Evolutionary conservation across 192 early-diverging fungal species (phyloP).

Genomic region (Coemansia sp.): DNA sequence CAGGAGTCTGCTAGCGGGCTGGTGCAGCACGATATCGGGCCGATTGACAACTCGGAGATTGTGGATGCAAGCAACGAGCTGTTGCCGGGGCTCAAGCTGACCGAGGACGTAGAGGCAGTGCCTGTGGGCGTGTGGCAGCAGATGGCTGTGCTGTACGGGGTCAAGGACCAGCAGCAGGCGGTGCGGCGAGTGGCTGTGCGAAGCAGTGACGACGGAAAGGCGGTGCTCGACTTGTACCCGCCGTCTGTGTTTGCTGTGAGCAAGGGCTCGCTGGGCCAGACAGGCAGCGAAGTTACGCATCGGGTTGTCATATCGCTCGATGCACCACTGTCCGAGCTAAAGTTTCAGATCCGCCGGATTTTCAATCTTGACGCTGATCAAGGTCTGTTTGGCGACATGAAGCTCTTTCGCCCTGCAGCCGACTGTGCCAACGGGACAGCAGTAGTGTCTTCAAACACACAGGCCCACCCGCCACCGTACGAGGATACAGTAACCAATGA

Average conservation of each 20-base stretch:
- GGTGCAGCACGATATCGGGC: constrained; percentile 28
- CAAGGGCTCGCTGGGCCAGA: neutral
- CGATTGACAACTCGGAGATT: constrained; percentile 52
- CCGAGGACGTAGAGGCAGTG: constrained; percentile 35
- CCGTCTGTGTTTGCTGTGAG: constrained; percentile 18
- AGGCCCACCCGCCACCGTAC: neutral
- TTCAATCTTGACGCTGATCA: constrained; percentile 5
- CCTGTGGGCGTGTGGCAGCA: constrained; percentile 55
- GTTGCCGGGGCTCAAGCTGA: constrained; percentile 27
- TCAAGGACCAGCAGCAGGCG: neutral
- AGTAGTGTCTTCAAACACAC: neutral
- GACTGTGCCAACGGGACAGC: neutral
- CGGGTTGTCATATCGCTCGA: constrained; percentile 24
- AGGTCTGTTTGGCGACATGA: neutral
- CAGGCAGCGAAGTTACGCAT: constrained; percentile 3
- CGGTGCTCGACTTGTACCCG: constrained; percentile 27
- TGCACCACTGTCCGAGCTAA: constrained; percentile 27
- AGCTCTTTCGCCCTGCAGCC: constrained; percentile 8
- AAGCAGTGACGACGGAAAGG: neutral
- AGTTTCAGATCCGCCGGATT: constrained; percentile 14
- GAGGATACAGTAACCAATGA: neutral
- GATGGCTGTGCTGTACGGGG: constrained; percentile 53
- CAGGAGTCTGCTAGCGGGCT: constrained; percentile 43
- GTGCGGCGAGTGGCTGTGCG: constrained; percentile 21
- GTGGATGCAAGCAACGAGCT: constrained; percentile 36